Base-by-base conservation (phyloP, 139 green algal species). In the Deuterostichococcus epilithicus region DNA sequence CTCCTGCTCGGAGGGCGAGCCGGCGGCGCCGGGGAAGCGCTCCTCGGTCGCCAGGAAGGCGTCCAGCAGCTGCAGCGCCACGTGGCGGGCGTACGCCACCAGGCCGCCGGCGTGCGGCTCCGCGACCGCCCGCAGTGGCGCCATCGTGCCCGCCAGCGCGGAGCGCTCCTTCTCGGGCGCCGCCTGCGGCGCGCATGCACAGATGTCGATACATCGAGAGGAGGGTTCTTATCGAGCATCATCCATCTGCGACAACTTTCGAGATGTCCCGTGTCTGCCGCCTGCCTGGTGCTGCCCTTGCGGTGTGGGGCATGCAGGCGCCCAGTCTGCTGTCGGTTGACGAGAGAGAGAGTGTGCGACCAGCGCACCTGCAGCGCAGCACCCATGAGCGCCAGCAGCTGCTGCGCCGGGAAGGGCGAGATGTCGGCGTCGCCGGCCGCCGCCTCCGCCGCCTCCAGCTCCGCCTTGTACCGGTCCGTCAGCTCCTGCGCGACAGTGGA, bases 1-100 rank as follows among this genome's bases (percentile, higher is more conserved):
- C 78, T 98, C 94, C 80, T 95, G 92, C 80, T 97, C 92, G 8
- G 92, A 95, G 35, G n/a, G n/a, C n/a, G n/a, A n/a, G n/a, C n/a
- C n/a, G n/a, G 80, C 83, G 34, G 77, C 66, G n/a, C 81, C 80
- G 47, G 83, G 73, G 76, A 94, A 95, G 33, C 82, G 78, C 86
- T 95, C 88, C 77, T 96, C 92, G 34, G 96, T 89, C 1, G 68
- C 35, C 59, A 97, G 83, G 82, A 94, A 97, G 28, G 81, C 58
- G 47, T 95, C 87, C 15, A 98, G 80, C 32, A 98, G 86, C 36
- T 88, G 77, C 42, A 76, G 65, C 5, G 13, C 30, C 3, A 69
- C 2, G 44, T 73, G 52, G 58, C 66, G 73, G 0, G 86, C 86
- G 47, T 90, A 92, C 33, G 72, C 85, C 74, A 92, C 86, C 33